Conservation (phyloP, 73 alveolate species). For the Breviolum minutum region DNA sequence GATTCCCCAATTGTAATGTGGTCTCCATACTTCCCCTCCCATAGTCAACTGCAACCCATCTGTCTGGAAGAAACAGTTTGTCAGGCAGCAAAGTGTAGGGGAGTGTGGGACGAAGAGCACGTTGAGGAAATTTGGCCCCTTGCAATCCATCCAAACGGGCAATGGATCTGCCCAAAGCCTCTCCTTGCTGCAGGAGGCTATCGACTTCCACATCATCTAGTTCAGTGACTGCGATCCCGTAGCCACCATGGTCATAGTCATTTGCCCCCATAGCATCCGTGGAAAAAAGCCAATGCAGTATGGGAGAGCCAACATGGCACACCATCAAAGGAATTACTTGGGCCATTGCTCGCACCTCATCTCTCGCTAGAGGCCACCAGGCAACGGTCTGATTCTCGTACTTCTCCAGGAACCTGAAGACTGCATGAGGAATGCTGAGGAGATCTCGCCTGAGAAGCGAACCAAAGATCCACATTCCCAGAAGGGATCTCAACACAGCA, state of each 20-base stretch:
- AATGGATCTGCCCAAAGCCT: neutral
- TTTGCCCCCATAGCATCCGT: constrained; percentile 25
- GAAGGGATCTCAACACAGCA: neutral
- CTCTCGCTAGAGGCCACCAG: neutral
- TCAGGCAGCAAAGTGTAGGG: neutral
- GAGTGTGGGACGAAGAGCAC: neutral
- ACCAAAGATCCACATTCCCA: neutral
- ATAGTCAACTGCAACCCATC: neutral
- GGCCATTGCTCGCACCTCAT: neutral
- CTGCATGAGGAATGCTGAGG: neutral
- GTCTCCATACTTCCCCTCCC: neutral
- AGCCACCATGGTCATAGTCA: constrained; percentile 2
- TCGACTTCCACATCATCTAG: neutral
- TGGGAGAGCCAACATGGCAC: neutral
- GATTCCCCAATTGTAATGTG: constrained; percentile 46
- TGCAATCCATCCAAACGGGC: neutral
- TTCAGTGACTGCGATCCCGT: neutral
- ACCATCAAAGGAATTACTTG: neutral
- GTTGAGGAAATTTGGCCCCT: neutral
- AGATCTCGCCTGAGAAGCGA: neutral
- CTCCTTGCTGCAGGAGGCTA: neutral
- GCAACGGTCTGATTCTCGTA: neutral
- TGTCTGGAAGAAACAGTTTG: neutral
- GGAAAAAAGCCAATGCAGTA: neutral
- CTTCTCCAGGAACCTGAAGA: neutral